Evolutionary conservation across 164 flowering plant genomes (phyloP).

Genomic region (Buxus sempervirens): DNA sequence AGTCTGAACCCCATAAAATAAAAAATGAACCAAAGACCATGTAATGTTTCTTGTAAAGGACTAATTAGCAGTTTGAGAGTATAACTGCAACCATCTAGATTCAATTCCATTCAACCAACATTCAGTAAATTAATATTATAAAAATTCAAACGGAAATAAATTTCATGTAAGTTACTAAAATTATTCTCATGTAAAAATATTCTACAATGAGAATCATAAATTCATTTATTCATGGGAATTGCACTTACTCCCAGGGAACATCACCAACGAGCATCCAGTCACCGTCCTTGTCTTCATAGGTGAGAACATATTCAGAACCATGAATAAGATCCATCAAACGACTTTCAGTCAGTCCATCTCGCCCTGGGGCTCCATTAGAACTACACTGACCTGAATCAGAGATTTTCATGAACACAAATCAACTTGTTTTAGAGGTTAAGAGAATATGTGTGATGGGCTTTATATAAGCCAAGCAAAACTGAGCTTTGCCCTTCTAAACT

Average conservation of each 20-base stretch:
- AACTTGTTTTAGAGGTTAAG: background rate
- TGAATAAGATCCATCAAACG: constrained; percentile 64
- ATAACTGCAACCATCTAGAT: background rate
- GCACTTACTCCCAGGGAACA: constrained; percentile 90
- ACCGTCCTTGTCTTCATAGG: constrained; percentile 85
- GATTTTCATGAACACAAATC: constrained; percentile 1
- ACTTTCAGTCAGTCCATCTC: constrained; percentile 55
- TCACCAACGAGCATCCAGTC: constrained; percentile 97
- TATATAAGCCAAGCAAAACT: too few species aligned
- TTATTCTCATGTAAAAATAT: background rate
- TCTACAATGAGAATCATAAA: background rate
- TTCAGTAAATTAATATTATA: background rate
- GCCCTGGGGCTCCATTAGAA: constrained; percentile 43
- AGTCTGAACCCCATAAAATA: background rate
- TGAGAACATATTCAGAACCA: constrained; percentile 82
- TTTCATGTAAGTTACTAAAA: too few species aligned
- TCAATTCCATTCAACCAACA: background rate
- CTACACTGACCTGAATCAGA: constrained; percentile 52
- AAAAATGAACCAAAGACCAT: background rate
- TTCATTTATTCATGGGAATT: background rate
- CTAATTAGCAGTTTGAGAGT: background rate
- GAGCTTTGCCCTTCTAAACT: too few species aligned
- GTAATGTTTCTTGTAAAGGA: background rate
- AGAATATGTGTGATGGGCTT: background rate
- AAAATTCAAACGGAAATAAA: background rate